Percentiles rank a stretch among this genome's conserved stretches.
Evolutionary conservation across 345 rosid genomes (phyloP).

Genomic region (Zanthoxylum bungeanum): DNA sequence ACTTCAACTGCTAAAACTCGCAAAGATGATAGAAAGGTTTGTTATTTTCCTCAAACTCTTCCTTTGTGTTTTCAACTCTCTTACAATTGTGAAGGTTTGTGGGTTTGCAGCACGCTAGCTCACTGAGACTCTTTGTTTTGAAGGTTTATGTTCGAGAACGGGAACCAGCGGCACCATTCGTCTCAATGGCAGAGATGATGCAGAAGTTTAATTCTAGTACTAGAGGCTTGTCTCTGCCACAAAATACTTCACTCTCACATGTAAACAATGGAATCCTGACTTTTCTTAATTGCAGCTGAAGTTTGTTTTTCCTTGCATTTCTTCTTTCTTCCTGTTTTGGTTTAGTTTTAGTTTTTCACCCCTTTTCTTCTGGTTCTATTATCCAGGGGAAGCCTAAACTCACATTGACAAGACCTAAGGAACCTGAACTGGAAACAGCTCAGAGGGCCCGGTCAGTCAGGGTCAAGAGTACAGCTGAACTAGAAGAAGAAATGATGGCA

Average conservation of each 20-base stretch:
- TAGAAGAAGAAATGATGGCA: constrained; percentile 98
- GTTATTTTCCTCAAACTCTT: constrained; percentile 11
- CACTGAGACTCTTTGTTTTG: not conserved
- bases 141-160: constrained; percentile 68
- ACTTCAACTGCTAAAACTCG: constrained; percentile 39
- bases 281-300: not conserved
- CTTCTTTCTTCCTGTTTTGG: no score
- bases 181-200: constrained; percentile 82
- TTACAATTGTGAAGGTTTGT: no score
- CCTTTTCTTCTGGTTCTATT: constrained; percentile 15
- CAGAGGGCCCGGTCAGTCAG: constrained; percentile 76
- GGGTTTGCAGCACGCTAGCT: not conserved
- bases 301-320: not conserved
- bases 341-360: no score
- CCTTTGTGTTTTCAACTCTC: not conserved
- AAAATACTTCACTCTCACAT: constrained; percentile 30
- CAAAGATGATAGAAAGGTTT: constrained; percentile 81
- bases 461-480: constrained; percentile 86
- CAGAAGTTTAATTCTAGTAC: constrained; percentile 85
- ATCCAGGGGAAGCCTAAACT: constrained; percentile 60
- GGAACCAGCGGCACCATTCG: constrained; percentile 50
- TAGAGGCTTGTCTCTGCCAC: constrained; percentile 65
- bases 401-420: constrained; percentile 88
- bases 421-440: constrained; percentile 87
- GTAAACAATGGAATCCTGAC: constrained; percentile 25